A percentile compares a stretch with the other conserved stretches of the same genome.
phyloP scores from a whole-genome alignment of 2,329 filamentous ascomycete species.

The Fusarium sp. region DNA sequence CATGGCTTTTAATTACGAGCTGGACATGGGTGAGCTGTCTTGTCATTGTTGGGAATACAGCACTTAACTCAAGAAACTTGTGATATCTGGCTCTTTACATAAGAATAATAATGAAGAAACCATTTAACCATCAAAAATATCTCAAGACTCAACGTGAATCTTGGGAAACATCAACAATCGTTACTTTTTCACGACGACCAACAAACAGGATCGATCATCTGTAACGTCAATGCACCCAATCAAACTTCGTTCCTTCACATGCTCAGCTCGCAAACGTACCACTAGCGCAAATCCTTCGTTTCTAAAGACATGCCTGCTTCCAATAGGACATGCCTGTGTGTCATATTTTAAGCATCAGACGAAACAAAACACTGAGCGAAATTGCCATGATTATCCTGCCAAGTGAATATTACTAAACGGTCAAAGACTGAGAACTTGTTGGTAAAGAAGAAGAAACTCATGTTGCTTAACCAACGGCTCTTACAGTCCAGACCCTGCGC shows the following conservation, averaged over 20 bases:
- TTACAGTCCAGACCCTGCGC: background rate
- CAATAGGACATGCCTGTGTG: background rate
- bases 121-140: too few species aligned
- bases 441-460: too few species aligned
- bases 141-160: too few species aligned
- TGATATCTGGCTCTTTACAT: too few species aligned
- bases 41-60: background rate
- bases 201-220: background rate
- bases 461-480: background rate
- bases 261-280: background rate
- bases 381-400: background rate
- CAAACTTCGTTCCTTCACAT: background rate
- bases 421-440: background rate
- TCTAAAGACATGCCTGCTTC: background rate
- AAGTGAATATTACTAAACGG: background rate
- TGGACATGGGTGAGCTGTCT: background rate
- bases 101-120: background rate
- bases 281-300: background rate
- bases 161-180: too few species aligned
- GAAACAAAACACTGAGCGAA: background rate
- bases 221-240: background rate
- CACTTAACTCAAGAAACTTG: background rate
- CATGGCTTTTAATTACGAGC: background rate
- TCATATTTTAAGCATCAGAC: background rate
- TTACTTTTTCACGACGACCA: background rate